Evolutionary conservation across 1,284 basidiomycete genomes (phyloP), one percentile per base, ranked within the genome.

Genomic region (Pseudozyma sp.): DNA sequence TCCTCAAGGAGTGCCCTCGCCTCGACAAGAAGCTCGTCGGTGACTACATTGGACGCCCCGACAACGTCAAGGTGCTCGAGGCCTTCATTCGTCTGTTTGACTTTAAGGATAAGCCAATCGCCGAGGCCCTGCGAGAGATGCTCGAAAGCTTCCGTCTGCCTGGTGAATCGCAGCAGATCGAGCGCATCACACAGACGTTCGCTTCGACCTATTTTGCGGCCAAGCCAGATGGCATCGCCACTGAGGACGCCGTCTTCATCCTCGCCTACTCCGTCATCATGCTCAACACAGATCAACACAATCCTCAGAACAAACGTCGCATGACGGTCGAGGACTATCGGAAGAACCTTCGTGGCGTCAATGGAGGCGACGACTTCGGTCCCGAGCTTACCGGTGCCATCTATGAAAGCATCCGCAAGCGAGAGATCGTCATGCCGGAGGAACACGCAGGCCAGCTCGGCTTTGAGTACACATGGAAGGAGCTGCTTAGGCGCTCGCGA

Each of bases 401-500:
- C 63, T 99, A 96, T 80, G 94, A 98, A 73, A 94, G 92, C 5
- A 96, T 99, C 80, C 90, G 93, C 49, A 95, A 93, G 85, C 88
- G 90, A 48, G 97, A 99, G 86, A 98, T 99, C 68, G 89, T 99
- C 52, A 92, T 99, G 90, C 96, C 97, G 0, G 95, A 99, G 85
- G 97, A 99, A 82, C 97, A 99, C 81, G 92, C 91, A 5, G 97
- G 97, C 1, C 94, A 95, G 84, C 89, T 97, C 40, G 97, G 97
- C 1, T 99, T 99, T 83, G 97, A 99, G 80, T 98, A 97, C 83
- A 94, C 96, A 7, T 99, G 97, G 97, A 98, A 98, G 85, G 94
- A 97, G 78, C 87, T 99, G 31, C 88, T 98, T 51, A 86, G 91
- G 49, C 89, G 94, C 39, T 91, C 94, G 46, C 88, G 92, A 44